Evolutionary conservation across 148 eudicot species (phyloP), one percentile per base, ranked within the genome.

Genomic region (Diospyros kaki): DNA sequence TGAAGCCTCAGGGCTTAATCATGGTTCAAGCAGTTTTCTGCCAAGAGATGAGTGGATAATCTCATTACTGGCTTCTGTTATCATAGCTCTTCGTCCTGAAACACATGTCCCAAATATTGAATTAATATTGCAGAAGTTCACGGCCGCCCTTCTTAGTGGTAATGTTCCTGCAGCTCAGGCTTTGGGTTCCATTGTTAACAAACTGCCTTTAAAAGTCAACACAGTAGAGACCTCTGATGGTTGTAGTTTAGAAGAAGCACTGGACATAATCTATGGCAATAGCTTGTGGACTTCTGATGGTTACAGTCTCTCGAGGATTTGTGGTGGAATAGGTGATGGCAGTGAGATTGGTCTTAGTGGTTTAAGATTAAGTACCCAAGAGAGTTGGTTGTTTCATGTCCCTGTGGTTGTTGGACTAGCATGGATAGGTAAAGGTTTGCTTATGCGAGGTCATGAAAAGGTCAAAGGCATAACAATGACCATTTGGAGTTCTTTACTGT

Each of bases 381-480:
- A 66, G 45, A 41, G 62, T 63, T 43, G 66, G 18, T 67, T 76
- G 58, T 81, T 79, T 69, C 88, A 84, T 73, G 69, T 72, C 76
- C 78, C 74, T 74, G 80, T 75, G 18, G 71, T 90, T 67, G 46
- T 77, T 75, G 96, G 94, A 62, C 84, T 95, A 77, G 91, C 97
- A 65, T 95, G 98, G 98, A 84, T 95, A 68, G 97, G 96, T 56
- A 95, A 95, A 89, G 98, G 97, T 54, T 74, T 95, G 76, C 84
- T 95, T 28, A 87, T 95, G 97, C 84, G 97, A 77, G 98, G 98
- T 60, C 96, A 95, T 82, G 95, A 83, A 77, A 88, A 86, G 80
- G 79, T 84, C 17, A 95, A 90, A 84, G 97, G 89, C 77, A 74
- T 90, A 67, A 82, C 87, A 59, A 71, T 82, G 89, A 67, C 83